Evolutionary conservation across 768 basidiomycete genomes (phyloP).

Genomic region (Grammothele lineata): DNA sequence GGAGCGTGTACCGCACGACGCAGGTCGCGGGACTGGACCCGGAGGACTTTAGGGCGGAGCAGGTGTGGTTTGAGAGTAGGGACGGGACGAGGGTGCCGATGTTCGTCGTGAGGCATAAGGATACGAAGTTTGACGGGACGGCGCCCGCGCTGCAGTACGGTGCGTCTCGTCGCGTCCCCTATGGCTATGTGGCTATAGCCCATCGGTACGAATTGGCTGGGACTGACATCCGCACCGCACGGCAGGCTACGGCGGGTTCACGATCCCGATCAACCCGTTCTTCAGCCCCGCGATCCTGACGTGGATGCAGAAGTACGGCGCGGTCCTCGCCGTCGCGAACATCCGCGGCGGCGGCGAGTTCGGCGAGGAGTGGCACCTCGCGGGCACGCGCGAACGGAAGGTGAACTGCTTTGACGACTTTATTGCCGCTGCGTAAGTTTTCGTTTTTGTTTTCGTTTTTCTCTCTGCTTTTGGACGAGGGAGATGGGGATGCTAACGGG

Average conservation of each 20-base stretch:
- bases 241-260: conserved; percentile 80
- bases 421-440: conserved; percentile 68
- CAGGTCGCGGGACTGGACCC: conserved; percentile 55
- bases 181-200: too few species aligned
- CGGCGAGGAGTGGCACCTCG: conserved; percentile 82
- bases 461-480: neutral
- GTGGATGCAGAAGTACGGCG: conserved; percentile 67
- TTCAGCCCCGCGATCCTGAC: conserved; percentile 72
- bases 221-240: neutral
- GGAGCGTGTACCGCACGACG: conserved; percentile 56
- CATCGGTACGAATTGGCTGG: neutral
- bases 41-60: conserved; percentile 65
- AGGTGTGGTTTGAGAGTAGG: conserved; percentile 77
- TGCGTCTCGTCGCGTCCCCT: conserved; percentile 31
- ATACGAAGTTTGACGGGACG: conserved; percentile 65
- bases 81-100: conserved; percentile 82
- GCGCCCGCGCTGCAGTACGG: conserved; percentile 79
- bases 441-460: neutral
- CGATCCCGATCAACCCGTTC: conserved; percentile 63
- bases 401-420: conserved; percentile 83
- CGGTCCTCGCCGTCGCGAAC: conserved; percentile 52
- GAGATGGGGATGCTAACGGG: too few species aligned
- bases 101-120: conserved; percentile 78
- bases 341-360: conserved; percentile 66
- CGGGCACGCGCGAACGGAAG: conserved; percentile 67